These are phyloP conservation scores for Phycomyces blakesleeanus DNA, from an alignment of 192 early-diverging fungal genomes.

Conservation along the genomic window DNA sequence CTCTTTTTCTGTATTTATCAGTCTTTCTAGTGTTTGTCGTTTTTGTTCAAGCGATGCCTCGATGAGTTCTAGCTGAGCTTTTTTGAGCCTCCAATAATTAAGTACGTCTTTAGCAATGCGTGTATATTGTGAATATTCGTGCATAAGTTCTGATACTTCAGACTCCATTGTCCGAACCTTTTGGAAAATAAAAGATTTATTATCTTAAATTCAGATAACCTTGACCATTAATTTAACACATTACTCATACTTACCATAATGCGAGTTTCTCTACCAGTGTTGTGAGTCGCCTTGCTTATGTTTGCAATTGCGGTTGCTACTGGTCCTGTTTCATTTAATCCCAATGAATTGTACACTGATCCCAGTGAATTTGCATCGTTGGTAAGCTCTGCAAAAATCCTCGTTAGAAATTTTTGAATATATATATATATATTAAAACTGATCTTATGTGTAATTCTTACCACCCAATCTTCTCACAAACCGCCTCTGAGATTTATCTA, in stretches of 20 bases:
- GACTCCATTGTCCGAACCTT: slow-evolving; percentile 5
- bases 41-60: background rate
- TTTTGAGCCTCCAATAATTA: slow-evolving; percentile 2
- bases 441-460: slow-evolving; percentile 6
- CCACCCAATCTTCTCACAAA: slow-evolving; percentile 62
- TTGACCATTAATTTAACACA: too few relatives aligned
- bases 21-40: background rate
- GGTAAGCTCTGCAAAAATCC: background rate
- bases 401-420: background rate
- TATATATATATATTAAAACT: background rate
- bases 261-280: slow-evolving; percentile 1
- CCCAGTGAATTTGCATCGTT: slow-evolving; percentile 8
- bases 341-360: slow-evolving; percentile 7
- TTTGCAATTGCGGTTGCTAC: slow-evolving; percentile 1
- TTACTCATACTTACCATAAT: slow-evolving; percentile 6
- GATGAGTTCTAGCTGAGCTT: slow-evolving; percentile 5
- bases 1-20: slow-evolving; percentile 3
- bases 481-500: slow-evolving; percentile 67
- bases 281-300: slow-evolving; percentile 5
- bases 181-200: background rate
- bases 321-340: slow-evolving; percentile 8
- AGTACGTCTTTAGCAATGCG: slow-evolving; percentile 6
- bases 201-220: too few relatives aligned
- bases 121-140: slow-evolving; percentile 14
- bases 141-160: slow-evolving; percentile 7